A percentile compares a stretch with the other conserved stretches of the same genome.
Evolutionary conservation across 495 filamentous ascomycete species (phyloP).

Genomic region (Aspergillus sclerotiicarbonarius): DNA sequence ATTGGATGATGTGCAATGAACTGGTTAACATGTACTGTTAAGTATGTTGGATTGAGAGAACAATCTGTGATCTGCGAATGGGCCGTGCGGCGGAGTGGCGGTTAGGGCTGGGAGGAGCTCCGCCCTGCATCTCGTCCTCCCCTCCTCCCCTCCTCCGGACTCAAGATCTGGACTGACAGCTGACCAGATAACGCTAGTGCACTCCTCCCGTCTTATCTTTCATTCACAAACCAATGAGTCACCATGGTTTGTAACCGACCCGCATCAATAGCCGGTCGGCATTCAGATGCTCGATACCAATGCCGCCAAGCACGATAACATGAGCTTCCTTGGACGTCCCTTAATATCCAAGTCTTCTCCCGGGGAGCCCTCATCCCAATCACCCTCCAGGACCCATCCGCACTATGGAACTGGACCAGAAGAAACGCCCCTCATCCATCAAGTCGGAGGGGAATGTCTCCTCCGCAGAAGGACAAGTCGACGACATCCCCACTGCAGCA

Average conservation of each 20-base stretch:
- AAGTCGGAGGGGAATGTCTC: constrained; percentile 26
- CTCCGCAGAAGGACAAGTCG: constrained; percentile 32
- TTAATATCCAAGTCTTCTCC: too few species aligned
- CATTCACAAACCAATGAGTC: too few species aligned
- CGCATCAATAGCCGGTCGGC: too few species aligned
- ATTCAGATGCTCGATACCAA: too few species aligned
- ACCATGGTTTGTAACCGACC: too few species aligned
- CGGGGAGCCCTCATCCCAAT: not conserved
- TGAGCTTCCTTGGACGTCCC: too few species aligned
- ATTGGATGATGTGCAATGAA: too few species aligned
- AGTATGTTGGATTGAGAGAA: too few species aligned
- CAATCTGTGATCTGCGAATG: not conserved
- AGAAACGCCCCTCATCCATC: constrained; percentile 18
- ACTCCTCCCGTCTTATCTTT: too few species aligned
- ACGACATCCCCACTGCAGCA: constrained; percentile 14
- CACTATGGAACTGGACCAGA: constrained; percentile 21
- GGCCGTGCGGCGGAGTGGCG: not conserved
- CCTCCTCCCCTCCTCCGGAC: not conserved
- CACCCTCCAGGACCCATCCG: not conserved
- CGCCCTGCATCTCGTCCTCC: not conserved
- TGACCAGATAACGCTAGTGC: too few species aligned
- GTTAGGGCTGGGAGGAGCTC: not conserved
- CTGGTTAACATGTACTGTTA: not conserved
- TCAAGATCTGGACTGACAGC: not conserved
- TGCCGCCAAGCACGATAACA: too few species aligned